Conservation (phyloP, 768 basidiomycete genomes). For the Tremella fuciformis region DNA sequence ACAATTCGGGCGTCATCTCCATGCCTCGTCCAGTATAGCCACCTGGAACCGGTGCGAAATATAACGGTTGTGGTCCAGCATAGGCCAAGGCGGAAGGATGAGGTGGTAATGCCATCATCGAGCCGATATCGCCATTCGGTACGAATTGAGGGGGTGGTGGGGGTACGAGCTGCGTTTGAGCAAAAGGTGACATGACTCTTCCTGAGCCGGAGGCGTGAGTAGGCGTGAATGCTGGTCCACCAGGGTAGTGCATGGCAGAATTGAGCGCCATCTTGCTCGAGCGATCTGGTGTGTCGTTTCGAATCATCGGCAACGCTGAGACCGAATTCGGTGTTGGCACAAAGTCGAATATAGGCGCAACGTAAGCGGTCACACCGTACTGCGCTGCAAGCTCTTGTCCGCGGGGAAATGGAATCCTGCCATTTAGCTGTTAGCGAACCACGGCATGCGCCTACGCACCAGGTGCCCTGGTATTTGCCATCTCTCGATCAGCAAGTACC, state of each 20-base stretch:
- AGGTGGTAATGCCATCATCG: conserved; percentile 34
- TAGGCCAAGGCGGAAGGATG: conserved; percentile 28
- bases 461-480: conserved; percentile 98
- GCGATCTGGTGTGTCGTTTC: conserved; percentile 57
- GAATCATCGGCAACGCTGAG: conserved; percentile 63
- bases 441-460: conserved; percentile 59
- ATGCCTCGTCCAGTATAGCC: conserved; percentile 15
- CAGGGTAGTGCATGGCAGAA: conserved; percentile 9
- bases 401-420: conserved; percentile 91
- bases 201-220: conserved; percentile 50
- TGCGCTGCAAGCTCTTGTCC: conserved; percentile 88
- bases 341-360: conserved; percentile 90
- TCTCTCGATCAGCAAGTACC: conserved; percentile 49
- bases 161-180: conserved; percentile 24
- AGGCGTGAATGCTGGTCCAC: neutral
- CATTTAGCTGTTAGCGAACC: neutral
- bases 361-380: conserved; percentile 82
- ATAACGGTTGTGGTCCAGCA: conserved; percentile 52
- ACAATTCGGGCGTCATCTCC: conserved; percentile 16
- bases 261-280: conserved; percentile 46
- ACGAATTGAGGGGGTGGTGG: conserved; percentile 40
- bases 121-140: conserved; percentile 15
- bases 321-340: conserved; percentile 72
- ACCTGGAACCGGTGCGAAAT: conserved; percentile 22
- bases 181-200: conserved; percentile 47